Evolutionary conservation across 768 basidiomycete genomes (phyloP), one percentile per base, ranked within the genome.

Genomic region (Glaciozyma martinii): DNA sequence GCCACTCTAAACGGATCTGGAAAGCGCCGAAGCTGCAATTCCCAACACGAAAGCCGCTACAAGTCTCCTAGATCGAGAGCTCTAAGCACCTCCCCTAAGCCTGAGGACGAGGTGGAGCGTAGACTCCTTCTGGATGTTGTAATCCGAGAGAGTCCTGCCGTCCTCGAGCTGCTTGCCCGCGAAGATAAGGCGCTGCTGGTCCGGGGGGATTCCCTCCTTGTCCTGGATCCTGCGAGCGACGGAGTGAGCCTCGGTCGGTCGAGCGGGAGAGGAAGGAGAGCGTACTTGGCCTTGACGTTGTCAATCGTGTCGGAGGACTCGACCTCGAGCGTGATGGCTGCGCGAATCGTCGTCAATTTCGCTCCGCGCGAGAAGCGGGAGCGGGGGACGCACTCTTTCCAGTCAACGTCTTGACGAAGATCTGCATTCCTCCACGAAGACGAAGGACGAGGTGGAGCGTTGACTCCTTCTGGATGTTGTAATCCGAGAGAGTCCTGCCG

Each of bases 381-480:
- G 89, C 71, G 94, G 92, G 72, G 94, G 81, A 80, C 95, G 93
- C 71, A 95, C 88, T 23, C 92, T 97, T n/a, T 90, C 92, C 79
- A 95, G 93, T 91, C 33, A 89, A 33, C 33, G 33, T 33, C 5
- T 33, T 33, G 33, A 33, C 33, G 33, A 33, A 33, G 33, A 33
- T 33, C 33, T 33, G 33, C 33, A 33, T 33, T 33, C 94, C 94
- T 67, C 94, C 92, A 78, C 90, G 88, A 71, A 93, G 89, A 82
- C 88, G 88, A n/a, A 60, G 89, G 70, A 95, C 92, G 72, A 95
- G 81, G 80, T 97, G 93, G 71, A 97, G 88, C 23, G 93, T 97
- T 25, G 90, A 93, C 79, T 95, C 93, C 60, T 66, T 66, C 56
- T 66, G 89, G 50, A 89, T 90, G 75, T 89, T 90, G 77, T 90